phyloP scores from a whole-genome alignment of 768 basidiomycete species.

The Termitomyces sp. region DNA sequence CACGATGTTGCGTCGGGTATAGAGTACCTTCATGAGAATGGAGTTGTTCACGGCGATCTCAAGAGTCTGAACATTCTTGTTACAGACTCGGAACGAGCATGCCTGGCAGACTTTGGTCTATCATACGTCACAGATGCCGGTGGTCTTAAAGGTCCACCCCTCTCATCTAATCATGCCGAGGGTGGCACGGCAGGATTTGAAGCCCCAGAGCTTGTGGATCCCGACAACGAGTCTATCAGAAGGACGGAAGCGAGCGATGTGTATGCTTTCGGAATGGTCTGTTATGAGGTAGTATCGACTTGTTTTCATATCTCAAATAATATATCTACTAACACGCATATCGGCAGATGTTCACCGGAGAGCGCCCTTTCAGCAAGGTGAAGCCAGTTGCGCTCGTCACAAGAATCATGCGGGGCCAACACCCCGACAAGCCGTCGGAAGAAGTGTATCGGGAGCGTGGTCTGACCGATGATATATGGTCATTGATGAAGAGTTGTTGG shows the following conservation, averaged over 20 bases:
- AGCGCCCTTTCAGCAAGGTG: constrained; percentile 1
- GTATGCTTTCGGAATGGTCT: constrained; percentile 21
- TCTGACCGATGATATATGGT: constrained; percentile 12
- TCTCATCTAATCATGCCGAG: constrained; percentile 17
- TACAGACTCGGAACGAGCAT: constrained; percentile 37
- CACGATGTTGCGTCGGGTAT: constrained; percentile 30
- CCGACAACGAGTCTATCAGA: constrained; percentile 15
- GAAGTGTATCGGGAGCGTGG: constrained; percentile 5
- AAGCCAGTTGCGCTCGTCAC: background rate
- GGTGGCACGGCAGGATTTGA: constrained; percentile 35
- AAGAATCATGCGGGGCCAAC: constrained; percentile 1
- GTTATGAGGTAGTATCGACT: constrained; percentile 13
- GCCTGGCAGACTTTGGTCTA: constrained; percentile 52
- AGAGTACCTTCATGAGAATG: constrained; percentile 31
- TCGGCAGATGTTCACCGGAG: constrained; percentile 1
- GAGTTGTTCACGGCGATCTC: constrained; percentile 47
- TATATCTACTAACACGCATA: background rate
- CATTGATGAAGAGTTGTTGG: constrained; percentile 14
- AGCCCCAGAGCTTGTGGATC: constrained; percentile 35
- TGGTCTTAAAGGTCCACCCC: constrained; percentile 19
- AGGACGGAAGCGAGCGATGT: constrained; percentile 15
- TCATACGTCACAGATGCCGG: constrained; percentile 25
- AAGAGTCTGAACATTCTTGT: constrained; percentile 52
- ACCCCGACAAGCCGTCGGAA: constrained; percentile 4
- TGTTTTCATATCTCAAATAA: constrained; percentile 30